These are phyloP conservation scores for Fusarium sp. DNA, from an alignment of 2,329 filamentous ascomycete genomes.

Conservation along the genomic window DNA sequence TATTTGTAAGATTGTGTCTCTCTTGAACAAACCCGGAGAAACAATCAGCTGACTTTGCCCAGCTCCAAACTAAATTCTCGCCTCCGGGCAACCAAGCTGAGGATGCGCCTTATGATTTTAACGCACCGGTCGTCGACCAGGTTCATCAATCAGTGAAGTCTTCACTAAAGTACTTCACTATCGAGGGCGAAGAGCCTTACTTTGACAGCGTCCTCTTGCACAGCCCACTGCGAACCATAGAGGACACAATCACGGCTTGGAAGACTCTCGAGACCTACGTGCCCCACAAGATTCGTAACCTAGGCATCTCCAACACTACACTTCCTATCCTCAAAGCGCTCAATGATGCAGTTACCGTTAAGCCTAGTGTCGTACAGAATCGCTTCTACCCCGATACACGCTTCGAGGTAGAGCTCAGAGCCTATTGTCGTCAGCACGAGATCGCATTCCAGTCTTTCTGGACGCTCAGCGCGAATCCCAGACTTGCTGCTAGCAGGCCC, in stretches of 20 bases:
- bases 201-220: constrained; percentile 83
- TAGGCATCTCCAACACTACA: constrained; percentile 83
- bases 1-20: constrained; percentile 66
- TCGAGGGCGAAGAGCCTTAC: constrained; percentile 57
- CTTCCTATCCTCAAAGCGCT: constrained; percentile 67
- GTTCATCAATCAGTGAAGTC: constrained; percentile 74
- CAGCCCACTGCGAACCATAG: constrained; percentile 61
- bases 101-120: constrained; percentile 70
- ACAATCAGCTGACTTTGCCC: not conserved
- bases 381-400: constrained; percentile 72
- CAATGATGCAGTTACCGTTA: constrained; percentile 56
- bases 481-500: constrained; percentile 56
- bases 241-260: constrained; percentile 74
- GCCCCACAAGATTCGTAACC: constrained; percentile 70
- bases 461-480: constrained; percentile 63
- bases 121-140: constrained; percentile 70
- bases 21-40: not conserved
- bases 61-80: constrained; percentile 89
- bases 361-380: constrained; percentile 77
- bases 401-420: constrained; percentile 71
- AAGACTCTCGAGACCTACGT: constrained; percentile 73
- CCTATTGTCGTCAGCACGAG: constrained; percentile 57
- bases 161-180: constrained; percentile 73
- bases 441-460: constrained; percentile 67
- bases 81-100: constrained; percentile 71